These are phyloP conservation scores for Sambucus nigra DNA, from an alignment of 129 eudicot genomes.

Conservation along the genomic window DNA sequence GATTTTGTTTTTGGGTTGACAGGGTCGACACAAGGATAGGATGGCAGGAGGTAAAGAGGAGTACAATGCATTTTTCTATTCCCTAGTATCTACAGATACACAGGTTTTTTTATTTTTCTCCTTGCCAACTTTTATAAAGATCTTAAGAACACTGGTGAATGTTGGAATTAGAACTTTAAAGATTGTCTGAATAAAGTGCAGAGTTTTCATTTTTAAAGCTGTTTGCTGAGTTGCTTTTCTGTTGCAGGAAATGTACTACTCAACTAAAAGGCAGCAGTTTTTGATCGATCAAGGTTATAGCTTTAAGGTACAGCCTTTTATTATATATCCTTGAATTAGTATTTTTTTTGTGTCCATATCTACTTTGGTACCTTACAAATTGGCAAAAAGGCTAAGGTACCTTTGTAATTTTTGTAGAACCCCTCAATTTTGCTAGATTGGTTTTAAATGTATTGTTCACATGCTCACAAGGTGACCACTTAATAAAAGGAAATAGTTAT, in stretches of 20 bases:
- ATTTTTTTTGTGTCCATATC: too few species aligned
- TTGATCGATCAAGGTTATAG: conserved; percentile 97
- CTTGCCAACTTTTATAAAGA: not conserved
- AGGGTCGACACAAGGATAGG: conserved; percentile 93
- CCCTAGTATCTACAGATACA: conserved; percentile 97
- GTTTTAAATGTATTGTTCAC: too few species aligned
- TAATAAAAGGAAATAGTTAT: too few species aligned
- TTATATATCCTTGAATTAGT: too few species aligned
- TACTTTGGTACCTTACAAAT: too few species aligned
- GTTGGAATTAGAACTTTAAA: not conserved
- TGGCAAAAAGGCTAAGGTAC: too few species aligned
- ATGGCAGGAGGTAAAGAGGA: conserved; percentile 99
- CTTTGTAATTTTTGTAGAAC: too few species aligned
- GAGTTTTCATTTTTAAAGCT: not conserved
- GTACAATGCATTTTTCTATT: conserved; percentile 96
- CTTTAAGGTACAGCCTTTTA: conserved; percentile 52
- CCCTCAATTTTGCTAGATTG: too few species aligned
- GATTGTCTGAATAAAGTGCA: not conserved
- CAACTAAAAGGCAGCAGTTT: conserved; percentile 96
- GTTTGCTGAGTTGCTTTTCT: conserved; percentile 6
- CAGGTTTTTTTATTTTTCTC: conserved; percentile 39
- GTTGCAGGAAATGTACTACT: conserved; percentile 96
- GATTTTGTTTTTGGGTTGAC: conserved; percentile 18
- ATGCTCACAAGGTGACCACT: too few species aligned
- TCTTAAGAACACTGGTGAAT: not conserved